Evolutionary conservation across 345 rosid species (phyloP).

Genomic region (Rhodomyrtus tomentosa): DNA sequence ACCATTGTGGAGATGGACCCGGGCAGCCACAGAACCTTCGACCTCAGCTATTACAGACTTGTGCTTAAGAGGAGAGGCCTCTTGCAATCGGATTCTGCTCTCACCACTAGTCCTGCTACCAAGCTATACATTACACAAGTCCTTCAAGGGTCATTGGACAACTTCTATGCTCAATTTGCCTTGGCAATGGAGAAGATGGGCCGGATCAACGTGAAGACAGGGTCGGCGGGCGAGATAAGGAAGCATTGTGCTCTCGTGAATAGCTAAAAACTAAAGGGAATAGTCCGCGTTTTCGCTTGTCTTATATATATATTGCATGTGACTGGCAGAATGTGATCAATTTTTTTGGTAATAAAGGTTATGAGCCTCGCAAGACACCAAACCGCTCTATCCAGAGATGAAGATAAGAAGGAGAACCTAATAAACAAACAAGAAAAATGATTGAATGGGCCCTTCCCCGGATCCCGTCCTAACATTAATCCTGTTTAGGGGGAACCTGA

Average conservation of each 20-base stretch:
- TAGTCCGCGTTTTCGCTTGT: background rate
- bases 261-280: background rate
- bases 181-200: conserved; percentile 78
- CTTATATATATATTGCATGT: background rate
- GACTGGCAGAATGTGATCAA: background rate
- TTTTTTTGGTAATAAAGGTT: background rate
- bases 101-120: conserved; percentile 42
- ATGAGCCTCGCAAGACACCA: too few species aligned
- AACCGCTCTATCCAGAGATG: too few species aligned
- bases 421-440: too few species aligned
- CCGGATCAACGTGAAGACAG: conserved; percentile 50
- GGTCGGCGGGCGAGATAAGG: conserved; percentile 59
- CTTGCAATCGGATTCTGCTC: conserved; percentile 64
- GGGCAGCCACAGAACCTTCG: conserved; percentile 59
- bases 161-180: conserved; percentile 51
- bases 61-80: conserved; percentile 64
- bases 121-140: conserved; percentile 31
- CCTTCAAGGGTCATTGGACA: conserved; percentile 30
- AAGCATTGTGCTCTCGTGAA: conserved; percentile 58
- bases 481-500: too few species aligned
- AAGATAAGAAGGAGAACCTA: too few species aligned
- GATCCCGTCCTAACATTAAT: too few species aligned
- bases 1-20: conserved; percentile 76
- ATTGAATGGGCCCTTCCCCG: too few species aligned
- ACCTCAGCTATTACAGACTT: conserved; percentile 48